Base-by-base conservation (phyloP, 768 basidiomycete species). In the Tulasnella sp. region DNA sequence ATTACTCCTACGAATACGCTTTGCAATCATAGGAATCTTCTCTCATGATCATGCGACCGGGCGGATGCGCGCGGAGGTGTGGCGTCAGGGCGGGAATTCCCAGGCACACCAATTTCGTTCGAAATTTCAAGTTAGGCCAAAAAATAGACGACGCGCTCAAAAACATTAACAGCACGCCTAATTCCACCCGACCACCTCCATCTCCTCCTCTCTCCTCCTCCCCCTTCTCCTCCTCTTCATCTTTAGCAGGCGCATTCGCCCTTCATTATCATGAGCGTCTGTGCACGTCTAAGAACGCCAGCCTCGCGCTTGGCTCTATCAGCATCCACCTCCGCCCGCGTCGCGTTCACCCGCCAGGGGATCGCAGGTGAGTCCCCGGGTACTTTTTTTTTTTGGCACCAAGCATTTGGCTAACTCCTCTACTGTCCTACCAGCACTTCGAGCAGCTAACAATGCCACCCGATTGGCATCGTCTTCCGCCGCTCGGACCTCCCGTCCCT, bases 91-190 rank as follows among this genome's bases (percentile, higher is more conserved):
- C 7, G 52, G 8, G 34, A n/a, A n/a, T 34, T 68, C 27, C 62
- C 27, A 27, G 62, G 62, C 62, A 68, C 6, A 16, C 62, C 62
- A 68, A 34, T 68, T 18, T 19, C 62, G 62, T 68, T 36, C 62
- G 27, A 62, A 62, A 62, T 62, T 62, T 62, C 58, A n/a, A 62
- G 58, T 62, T 19, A 62, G 58, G 58, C 58, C 58, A 62, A 68
- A 40, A 68, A 68, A 68, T 68, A 31, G 62, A 27, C 31, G 5
- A 31, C 62, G 31, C 31, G 62, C 62, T 68, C 62, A 34, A 68
- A 68, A 68, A 68, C 62, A 34, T 31, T 36, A 52, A 52, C 52
- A n/a, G 8, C 62, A 68, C 14, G n/a, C 62, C 14, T 34, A 68
- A 68, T 68, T 68, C 36, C 62, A 34, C 34, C 62, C 62, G 52